Evolutionary conservation across 345 rosid genomes (phyloP).

Genomic region (Toxicodendron radicans): DNA sequence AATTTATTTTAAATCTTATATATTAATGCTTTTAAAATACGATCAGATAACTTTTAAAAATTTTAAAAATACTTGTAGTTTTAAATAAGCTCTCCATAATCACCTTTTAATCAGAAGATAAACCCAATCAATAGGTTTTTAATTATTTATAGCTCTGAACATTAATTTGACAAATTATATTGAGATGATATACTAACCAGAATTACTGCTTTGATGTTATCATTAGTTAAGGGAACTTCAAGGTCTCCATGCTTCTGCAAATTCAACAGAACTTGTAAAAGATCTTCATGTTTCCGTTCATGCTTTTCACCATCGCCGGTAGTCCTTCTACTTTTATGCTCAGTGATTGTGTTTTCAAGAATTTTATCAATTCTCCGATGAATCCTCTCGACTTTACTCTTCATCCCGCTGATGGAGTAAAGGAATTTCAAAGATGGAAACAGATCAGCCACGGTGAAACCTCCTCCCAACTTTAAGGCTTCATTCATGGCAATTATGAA

Average conservation of each 20-base stretch:
- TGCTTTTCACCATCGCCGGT: background rate
- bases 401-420: conserved; percentile 13
- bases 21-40: too few species aligned
- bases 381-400: conserved; percentile 16
- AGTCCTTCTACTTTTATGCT: conserved; percentile 13
- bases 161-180: background rate
- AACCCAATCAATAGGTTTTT: too few species aligned
- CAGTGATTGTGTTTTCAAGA: conserved; percentile 9
- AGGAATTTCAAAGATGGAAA: conserved; percentile 22
- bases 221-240: conserved; percentile 8
- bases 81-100: too few species aligned
- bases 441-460: conserved; percentile 17
- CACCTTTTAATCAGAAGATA: too few species aligned
- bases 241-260: background rate
- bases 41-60: too few species aligned
- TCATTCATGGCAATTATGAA: conserved; percentile 1
- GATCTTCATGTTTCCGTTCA: conserved; percentile 14
- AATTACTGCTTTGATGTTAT: conserved; percentile 21
- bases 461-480: conserved; percentile 1
- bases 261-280: conserved; percentile 25
- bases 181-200: background rate
- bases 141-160: background rate
- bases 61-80: too few species aligned
- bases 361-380: conserved; percentile 18
- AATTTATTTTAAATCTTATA: too few species aligned